Conservation (phyloP, 139 green algal species). For the Medakamo hakoo region DNA sequence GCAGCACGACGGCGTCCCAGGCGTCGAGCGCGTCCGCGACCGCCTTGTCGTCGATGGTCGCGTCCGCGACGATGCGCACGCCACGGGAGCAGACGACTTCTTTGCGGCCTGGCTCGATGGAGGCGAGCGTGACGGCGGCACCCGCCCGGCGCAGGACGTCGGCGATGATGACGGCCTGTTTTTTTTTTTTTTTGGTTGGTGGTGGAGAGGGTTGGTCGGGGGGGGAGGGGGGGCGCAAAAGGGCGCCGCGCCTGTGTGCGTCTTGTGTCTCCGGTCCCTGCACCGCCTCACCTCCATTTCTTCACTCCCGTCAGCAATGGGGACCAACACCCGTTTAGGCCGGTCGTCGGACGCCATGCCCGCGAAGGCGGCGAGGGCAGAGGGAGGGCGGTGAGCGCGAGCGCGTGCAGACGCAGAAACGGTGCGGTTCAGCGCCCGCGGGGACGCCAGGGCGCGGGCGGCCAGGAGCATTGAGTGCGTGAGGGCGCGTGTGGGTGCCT, state of each 20-base stretch:
- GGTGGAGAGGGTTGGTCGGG: background rate
- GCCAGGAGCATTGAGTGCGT: background rate
- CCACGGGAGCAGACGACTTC: slow-evolving; percentile 42
- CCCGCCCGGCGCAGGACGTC: slow-evolving; percentile 80
- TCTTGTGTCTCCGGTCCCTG: background rate
- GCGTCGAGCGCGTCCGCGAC: background rate
- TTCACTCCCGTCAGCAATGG: slow-evolving; percentile 68
- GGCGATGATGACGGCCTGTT: slow-evolving; percentile 72
- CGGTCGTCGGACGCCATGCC: slow-evolving; percentile 1
- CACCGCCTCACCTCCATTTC: slow-evolving; percentile 55
- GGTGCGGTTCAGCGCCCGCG: background rate
- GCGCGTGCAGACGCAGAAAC: no score
- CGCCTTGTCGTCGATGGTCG: slow-evolving; percentile 6
- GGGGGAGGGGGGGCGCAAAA: background rate
- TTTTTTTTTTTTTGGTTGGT: no score
- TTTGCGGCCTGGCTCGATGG: slow-evolving; percentile 39
- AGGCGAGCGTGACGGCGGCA: slow-evolving; percentile 58
- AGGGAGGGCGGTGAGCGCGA: background rate
- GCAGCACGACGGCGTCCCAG: background rate
- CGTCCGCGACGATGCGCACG: slow-evolving; percentile 73
- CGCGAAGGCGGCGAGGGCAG: background rate
- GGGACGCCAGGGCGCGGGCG: background rate
- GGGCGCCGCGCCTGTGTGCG: background rate
- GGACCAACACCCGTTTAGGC: slow-evolving; percentile 56
- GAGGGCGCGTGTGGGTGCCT: background rate